These are phyloP conservation scores for Perkinsus olseni DNA, from an alignment of 169 alveolate species.

Conservation along the genomic window DNA sequence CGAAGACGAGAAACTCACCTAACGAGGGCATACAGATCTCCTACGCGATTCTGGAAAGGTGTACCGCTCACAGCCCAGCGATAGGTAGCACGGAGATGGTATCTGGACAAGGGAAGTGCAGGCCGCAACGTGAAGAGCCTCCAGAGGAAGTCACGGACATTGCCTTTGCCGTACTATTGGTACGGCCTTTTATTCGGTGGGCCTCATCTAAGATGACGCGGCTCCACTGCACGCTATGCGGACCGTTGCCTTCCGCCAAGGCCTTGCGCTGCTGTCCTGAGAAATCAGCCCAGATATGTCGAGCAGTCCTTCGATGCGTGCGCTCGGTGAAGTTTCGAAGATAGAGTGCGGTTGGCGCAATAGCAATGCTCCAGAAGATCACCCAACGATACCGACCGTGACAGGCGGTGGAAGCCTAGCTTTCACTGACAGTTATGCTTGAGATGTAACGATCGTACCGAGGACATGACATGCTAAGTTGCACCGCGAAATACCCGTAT, in stretches of 20 bases:
- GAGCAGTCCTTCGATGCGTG: too few relatives aligned
- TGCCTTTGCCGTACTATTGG: conserved; percentile 65
- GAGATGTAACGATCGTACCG: too few relatives aligned
- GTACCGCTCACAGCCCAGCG: conserved; percentile 95
- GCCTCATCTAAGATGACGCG: conserved; percentile 90
- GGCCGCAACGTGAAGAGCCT: not conserved
- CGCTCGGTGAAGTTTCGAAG: too few relatives aligned
- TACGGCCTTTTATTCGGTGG: conserved; percentile 84
- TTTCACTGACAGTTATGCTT: too few relatives aligned
- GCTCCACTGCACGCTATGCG: conserved; percentile 51
- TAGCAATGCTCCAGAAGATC: too few relatives aligned
- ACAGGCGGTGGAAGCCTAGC: too few relatives aligned
- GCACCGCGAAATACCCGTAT: too few relatives aligned
- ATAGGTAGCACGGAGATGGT: conserved; percentile 46
- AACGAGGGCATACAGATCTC: conserved; percentile 86
- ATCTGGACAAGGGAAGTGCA: too few relatives aligned
- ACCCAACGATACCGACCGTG: too few relatives aligned
- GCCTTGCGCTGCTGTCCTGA: not conserved
- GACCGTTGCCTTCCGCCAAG: conserved; percentile 32
- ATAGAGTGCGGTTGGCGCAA: too few relatives aligned
- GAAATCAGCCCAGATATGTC: too few relatives aligned
- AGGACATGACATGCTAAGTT: too few relatives aligned
- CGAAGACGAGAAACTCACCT: conserved; percentile 43
- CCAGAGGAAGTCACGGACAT: not conserved
- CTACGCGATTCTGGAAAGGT: conserved; percentile 89